Evolutionary conservation across 2,329 filamentous ascomycete genomes (phyloP).

Genomic region (Gnomoniopsis sp.): DNA sequence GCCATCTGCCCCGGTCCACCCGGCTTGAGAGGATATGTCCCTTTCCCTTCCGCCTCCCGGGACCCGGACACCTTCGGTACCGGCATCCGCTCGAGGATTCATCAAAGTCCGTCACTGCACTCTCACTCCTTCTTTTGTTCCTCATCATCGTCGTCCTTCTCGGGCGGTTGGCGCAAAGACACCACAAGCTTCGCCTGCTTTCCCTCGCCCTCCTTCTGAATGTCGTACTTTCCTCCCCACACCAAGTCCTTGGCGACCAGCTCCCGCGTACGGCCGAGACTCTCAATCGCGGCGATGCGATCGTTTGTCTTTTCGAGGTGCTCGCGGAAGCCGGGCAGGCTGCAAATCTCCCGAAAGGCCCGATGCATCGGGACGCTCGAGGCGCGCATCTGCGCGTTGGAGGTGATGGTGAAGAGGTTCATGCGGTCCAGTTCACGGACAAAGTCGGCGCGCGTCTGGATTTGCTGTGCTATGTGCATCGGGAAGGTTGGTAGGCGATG

Average conservation of each 20-base stretch:
- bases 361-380: slow-evolving; percentile 95
- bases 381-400: slow-evolving; percentile 79
- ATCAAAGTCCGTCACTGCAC: not conserved
- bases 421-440: slow-evolving; percentile 88
- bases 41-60: no score
- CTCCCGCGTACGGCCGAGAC: slow-evolving; percentile 87
- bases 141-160: slow-evolving; percentile 32
- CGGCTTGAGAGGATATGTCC: no score
- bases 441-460: slow-evolving; percentile 96
- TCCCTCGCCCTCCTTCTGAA: slow-evolving; percentile 37
- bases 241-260: slow-evolving; percentile 94
- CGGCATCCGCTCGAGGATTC: not conserved
- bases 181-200: slow-evolving; percentile 39
- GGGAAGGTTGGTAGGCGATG: slow-evolving; percentile 78
- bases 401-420: slow-evolving; percentile 94
- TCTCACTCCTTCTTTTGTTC: not conserved
- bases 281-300: slow-evolving; percentile 90
- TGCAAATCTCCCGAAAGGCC: slow-evolving; percentile 83
- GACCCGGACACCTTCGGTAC: not conserved
- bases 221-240: slow-evolving; percentile 74
- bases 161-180: slow-evolving; percentile 29
- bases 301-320: slow-evolving; percentile 79
- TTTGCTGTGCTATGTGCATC: slow-evolving; percentile 78
- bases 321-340: slow-evolving; percentile 71
- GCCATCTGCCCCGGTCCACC: no score